These are phyloP conservation scores for Tricholomella constricta DNA, from an alignment of 768 basidiomycete species.

Conservation along the genomic window DNA sequence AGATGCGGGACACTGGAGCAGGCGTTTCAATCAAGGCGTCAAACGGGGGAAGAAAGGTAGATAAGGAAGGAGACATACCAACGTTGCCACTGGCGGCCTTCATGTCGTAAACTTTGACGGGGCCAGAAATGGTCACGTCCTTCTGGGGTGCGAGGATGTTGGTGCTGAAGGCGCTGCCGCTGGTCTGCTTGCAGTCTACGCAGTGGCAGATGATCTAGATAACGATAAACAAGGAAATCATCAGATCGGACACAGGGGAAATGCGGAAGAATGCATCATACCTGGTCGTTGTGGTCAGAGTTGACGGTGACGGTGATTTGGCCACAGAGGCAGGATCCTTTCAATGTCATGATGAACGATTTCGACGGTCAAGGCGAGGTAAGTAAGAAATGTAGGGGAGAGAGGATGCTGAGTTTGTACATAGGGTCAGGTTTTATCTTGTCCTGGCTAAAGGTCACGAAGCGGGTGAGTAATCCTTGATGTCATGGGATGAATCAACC, in stretches of 20 bases:
- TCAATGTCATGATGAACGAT: constrained; percentile 29
- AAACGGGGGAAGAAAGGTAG: too few relatives aligned
- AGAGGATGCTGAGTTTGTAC: too few relatives aligned
- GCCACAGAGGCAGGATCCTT: constrained; percentile 36
- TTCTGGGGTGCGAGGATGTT: constrained; percentile 37
- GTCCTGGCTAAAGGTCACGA: too few relatives aligned
- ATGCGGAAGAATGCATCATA: constrained; percentile 7
- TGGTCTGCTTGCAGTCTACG: constrained; percentile 38
- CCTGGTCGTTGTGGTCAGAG: constrained; percentile 29
- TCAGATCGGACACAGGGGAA: too few relatives aligned
- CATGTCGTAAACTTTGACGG: constrained; percentile 29
- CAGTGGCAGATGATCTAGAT: constrained; percentile 39
- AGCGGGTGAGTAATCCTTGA: too few relatives aligned
- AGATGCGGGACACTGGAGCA: constrained; percentile 36
- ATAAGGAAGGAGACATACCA: too few relatives aligned
- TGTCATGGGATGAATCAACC: too few relatives aligned
- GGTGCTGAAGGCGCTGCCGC: constrained; percentile 42
- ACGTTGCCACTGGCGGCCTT: constrained; percentile 35
- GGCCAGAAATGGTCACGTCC: constrained; percentile 33
- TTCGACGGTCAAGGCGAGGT: too few relatives aligned
- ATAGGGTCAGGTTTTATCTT: too few relatives aligned
- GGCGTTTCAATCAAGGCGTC: neutral
- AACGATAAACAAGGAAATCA: too few relatives aligned
- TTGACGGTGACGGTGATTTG: constrained; percentile 29
- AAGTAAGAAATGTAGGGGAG: too few relatives aligned